Evolutionary conservation across 441 rosid genomes (phyloP), one percentile per base, ranked within the genome.

Genomic region (Gossypium aridum): DNA sequence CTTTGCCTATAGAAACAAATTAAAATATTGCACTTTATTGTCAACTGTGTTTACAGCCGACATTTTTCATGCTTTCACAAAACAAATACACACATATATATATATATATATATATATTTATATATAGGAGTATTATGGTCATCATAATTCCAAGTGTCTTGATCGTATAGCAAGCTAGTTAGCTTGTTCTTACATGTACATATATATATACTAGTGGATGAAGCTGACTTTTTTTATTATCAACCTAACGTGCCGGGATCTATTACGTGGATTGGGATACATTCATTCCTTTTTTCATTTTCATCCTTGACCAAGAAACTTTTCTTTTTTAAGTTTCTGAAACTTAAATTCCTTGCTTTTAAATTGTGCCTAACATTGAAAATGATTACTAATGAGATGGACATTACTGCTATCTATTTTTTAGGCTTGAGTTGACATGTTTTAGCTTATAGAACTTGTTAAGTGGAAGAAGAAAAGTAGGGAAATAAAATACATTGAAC

Each of bases 241-340:
- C 7, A 70, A 70, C 23, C 5, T 31, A 34, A 70, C 23, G 47
- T 20, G 43, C 9, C 2, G 28, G 63, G 16, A 7, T 57, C 60
- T 43, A 26, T 64, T 39, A 34, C 45, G 12, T 47, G 57, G 49
- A 49, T 4, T 59, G 63, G 31, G 17, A 20, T 14, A 3, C 67
- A 60, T 47, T 74, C 57, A 57, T 69, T 78, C 81, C 82, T 16
- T 55, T 55, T 83, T 79, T 47, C 13, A 62, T 66, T 49, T 47
- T 20, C 55, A 66, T 23, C 43, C 57, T 83, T 79, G 76, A 78
- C 76, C 45, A 37, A 25, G 12, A 28, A 23, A 73, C 73, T 80
- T 9, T 10, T 59, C 78, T 63, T 79, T 70, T 23, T 70, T 70
- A 1, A n/a, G 25, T 60, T 65, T 65, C 69, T 31, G 37, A 56